Conservation (phyloP, 106 monocot genomes). For the Iris macrosiphon region DNA sequence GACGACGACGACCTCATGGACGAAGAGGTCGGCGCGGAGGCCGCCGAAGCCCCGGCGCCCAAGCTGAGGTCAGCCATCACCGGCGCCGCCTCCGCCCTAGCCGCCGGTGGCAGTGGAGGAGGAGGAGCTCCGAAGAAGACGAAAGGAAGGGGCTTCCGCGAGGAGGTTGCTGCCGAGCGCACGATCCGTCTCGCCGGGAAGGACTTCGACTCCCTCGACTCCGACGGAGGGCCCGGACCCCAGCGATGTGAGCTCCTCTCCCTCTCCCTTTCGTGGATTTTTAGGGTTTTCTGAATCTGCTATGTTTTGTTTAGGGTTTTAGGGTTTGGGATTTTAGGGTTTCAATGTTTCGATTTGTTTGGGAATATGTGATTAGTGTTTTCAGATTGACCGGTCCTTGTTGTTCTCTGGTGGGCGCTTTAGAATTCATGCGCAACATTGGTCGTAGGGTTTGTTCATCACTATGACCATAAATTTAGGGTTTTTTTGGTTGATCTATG, state of each 20-base stretch:
- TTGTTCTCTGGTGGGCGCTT: too few species aligned
- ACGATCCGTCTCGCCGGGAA: conserved; percentile 34
- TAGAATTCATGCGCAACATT: too few species aligned
- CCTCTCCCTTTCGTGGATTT: not conserved
- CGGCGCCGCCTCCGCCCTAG: conserved; percentile 35
- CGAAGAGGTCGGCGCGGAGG: conserved; percentile 56
- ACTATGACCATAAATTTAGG: too few species aligned
- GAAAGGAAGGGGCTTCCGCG: conserved; percentile 86
- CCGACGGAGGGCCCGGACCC: conserved; percentile 68
- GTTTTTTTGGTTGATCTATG: too few species aligned
- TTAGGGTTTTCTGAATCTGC: conserved; percentile 3
- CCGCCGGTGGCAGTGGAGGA: too few species aligned
- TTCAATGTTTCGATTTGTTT: too few species aligned
- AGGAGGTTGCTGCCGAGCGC: conserved; percentile 52
- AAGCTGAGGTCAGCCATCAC: conserved; percentile 74
- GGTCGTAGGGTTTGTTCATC: too few species aligned
- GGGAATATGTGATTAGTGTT: too few species aligned
- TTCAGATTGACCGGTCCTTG: too few species aligned
- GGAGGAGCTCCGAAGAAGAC: conserved; percentile 36
- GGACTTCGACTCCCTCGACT: conserved; percentile 69
- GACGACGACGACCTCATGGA: conserved; percentile 98
- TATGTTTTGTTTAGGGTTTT: too few species aligned
- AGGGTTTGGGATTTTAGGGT: too few species aligned
- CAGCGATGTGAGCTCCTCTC: conserved; percentile 44
- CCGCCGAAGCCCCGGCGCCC: conserved; percentile 22